A percentile compares a stretch with the other conserved stretches of the same genome.
phyloP scores from a whole-genome alignment of 148 eudicot species.

The Chenopodium berlandieri region DNA sequence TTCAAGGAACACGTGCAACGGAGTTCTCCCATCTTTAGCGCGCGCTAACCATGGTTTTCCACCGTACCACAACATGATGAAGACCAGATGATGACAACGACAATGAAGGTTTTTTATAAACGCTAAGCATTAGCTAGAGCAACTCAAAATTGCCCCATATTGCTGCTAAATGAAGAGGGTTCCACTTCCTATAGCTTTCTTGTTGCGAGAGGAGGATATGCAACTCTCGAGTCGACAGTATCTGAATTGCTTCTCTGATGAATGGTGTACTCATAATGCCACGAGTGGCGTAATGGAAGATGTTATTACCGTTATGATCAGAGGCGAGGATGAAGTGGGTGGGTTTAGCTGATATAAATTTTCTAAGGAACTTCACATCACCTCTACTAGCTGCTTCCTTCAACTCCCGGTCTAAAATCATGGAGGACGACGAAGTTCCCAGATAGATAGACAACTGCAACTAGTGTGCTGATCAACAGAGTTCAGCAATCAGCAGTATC shows the following conservation, averaged over 20 bases:
- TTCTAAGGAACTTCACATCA: conserved; percentile 11
- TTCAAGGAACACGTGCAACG: background rate
- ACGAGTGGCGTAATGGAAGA: conserved; percentile 4
- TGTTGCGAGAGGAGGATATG: background rate
- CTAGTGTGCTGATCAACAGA: no score
- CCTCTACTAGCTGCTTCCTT: conserved; percentile 2
- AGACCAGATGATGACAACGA: background rate
- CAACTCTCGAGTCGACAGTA: background rate
- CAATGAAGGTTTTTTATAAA: background rate
- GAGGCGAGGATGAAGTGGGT: background rate
- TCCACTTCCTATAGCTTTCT: background rate
- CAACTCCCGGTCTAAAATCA: background rate
- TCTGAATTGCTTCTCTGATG: background rate
- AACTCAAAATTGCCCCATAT: background rate
- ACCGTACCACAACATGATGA: background rate
- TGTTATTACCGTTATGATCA: background rate
- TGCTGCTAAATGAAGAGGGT: conserved; percentile 16
- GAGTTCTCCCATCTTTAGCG: background rate
- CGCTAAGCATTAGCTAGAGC: background rate
- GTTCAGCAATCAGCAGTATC: no score
- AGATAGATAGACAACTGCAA: no score
- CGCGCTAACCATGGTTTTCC: conserved; percentile 17
- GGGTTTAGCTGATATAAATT: background rate
- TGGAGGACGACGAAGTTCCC: background rate
- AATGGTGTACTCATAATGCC: background rate